Evolutionary conservation across 2,329 filamentous ascomycete species (phyloP).

Genomic region (Stachybotrys chartarum): DNA sequence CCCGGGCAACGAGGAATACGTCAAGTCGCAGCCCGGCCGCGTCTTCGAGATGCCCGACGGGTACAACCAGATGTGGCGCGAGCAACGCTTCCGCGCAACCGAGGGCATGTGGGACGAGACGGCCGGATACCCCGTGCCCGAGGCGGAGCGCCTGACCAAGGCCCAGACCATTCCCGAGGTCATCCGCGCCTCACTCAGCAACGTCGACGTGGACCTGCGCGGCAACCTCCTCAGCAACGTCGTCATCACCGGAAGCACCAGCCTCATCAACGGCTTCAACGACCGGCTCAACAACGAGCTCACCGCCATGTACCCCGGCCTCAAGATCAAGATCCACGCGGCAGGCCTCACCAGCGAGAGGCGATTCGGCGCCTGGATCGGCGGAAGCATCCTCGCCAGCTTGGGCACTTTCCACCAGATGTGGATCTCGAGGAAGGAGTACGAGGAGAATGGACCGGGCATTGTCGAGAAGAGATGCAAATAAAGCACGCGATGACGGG

Average conservation of each 20-base stretch:
- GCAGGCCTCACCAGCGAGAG: constrained; percentile 81
- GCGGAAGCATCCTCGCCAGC: constrained; percentile 90
- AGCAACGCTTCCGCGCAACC: constrained; percentile 76
- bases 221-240: constrained; percentile 80
- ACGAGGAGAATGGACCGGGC: constrained; percentile 84
- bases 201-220: constrained; percentile 83
- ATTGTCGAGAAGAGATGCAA: constrained; percentile 98
- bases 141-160: constrained; percentile 48
- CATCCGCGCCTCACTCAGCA: constrained; percentile 67
- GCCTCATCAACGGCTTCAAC: constrained; percentile 82
- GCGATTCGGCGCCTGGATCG: constrained; percentile 91
- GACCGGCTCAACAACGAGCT: constrained; percentile 86
- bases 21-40: constrained; percentile 65
- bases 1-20: constrained; percentile 69
- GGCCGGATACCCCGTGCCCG: constrained; percentile 52
- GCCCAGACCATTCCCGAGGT: constrained; percentile 78
- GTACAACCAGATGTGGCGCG: constrained; percentile 89
- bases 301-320: constrained; percentile 71
- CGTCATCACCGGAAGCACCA: constrained; percentile 84
- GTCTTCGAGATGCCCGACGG: constrained; percentile 97
- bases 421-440: constrained; percentile 98
- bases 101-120: constrained; percentile 90
- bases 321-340: constrained; percentile 82
- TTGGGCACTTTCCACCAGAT: constrained; percentile 98
- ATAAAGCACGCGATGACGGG: constrained; percentile 31